Evolutionary conservation across 345 rosid species (phyloP).

Genomic region (Moricandia moricandioides): DNA sequence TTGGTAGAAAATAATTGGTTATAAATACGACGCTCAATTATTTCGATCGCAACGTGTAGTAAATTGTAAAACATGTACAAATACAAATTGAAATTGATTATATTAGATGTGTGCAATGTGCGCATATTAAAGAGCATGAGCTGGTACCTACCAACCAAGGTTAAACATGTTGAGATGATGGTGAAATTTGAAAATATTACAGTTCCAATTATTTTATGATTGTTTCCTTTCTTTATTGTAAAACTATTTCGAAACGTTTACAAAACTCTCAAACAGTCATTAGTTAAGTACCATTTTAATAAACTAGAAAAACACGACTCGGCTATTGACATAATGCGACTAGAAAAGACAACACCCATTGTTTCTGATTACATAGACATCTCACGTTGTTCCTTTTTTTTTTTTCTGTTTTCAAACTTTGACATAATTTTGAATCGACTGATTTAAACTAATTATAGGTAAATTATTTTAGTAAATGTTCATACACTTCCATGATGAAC

Average conservation of each 20-base stretch:
- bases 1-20: neutral
- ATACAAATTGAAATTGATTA: neutral
- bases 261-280: neutral
- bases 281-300: slow-evolving; percentile 11
- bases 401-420: neutral
- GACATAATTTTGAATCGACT: neutral
- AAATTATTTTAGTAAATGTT: neutral
- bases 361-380: slow-evolving; percentile 34
- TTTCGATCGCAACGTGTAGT: slow-evolving; percentile 1
- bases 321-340: slow-evolving; percentile 11
- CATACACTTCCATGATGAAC: neutral
- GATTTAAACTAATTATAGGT: neutral
- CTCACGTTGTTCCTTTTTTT: slow-evolving; percentile 13
- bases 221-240: neutral
- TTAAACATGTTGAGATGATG: slow-evolving; percentile 17
- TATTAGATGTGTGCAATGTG: slow-evolving; percentile 2
- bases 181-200: slow-evolving; percentile 5
- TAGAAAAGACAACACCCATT: slow-evolving; percentile 14
- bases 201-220: neutral
- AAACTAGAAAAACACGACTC: neutral
- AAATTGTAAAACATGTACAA: slow-evolving; percentile 3
- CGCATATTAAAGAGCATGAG: slow-evolving; percentile 36
- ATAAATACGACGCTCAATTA: neutral
- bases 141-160: slow-evolving; percentile 54
- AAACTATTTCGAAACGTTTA: slow-evolving; percentile 14